These are phyloP conservation scores for Polytolypa hystricis DNA, from an alignment of 2,329 filamentous ascomycete genomes.

Conservation along the genomic window DNA sequence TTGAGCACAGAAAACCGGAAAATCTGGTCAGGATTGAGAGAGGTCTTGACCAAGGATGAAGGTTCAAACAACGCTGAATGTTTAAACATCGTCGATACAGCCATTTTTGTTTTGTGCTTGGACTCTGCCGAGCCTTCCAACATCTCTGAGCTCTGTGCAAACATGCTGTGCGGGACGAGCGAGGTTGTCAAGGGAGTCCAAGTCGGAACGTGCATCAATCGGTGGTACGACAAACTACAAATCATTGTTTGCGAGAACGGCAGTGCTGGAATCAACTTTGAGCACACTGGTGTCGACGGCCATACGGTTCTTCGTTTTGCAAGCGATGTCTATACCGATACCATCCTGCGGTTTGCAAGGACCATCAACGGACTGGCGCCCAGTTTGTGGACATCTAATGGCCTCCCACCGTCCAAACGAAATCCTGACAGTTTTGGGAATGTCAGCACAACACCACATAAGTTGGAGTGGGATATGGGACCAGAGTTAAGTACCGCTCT, in stretches of 20 bases:
- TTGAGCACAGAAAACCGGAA: slow-evolving; percentile 94
- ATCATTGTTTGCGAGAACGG: slow-evolving; percentile 99
- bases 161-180: slow-evolving; percentile 95
- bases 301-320: slow-evolving; percentile 95
- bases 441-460: slow-evolving; percentile 86
- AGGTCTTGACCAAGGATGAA: slow-evolving; percentile 74
- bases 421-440: slow-evolving; percentile 82
- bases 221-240: slow-evolving; percentile 98
- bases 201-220: slow-evolving; percentile 92
- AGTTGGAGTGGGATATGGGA: slow-evolving; percentile 94
- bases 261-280: slow-evolving; percentile 96
- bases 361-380: slow-evolving; percentile 93
- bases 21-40: slow-evolving; percentile 82
- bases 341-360: slow-evolving; percentile 85
- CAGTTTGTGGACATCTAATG: slow-evolving; percentile 79
- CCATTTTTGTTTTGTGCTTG: slow-evolving; percentile 81
- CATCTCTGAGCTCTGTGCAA: slow-evolving; percentile 80
- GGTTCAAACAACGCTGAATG: slow-evolving; percentile 93
- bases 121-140: slow-evolving; percentile 81
- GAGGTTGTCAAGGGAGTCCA: slow-evolving; percentile 88
- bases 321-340: slow-evolving; percentile 94
- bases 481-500: slow-evolving; percentile 84
- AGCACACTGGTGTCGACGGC: slow-evolving; percentile 94
- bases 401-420: slow-evolving; percentile 84
- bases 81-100: slow-evolving; percentile 87